Evolutionary conservation across 176 grass and related monocot genomes (phyloP), one percentile per base, ranked within the genome.

Genomic region (Poa pratensis): DNA sequence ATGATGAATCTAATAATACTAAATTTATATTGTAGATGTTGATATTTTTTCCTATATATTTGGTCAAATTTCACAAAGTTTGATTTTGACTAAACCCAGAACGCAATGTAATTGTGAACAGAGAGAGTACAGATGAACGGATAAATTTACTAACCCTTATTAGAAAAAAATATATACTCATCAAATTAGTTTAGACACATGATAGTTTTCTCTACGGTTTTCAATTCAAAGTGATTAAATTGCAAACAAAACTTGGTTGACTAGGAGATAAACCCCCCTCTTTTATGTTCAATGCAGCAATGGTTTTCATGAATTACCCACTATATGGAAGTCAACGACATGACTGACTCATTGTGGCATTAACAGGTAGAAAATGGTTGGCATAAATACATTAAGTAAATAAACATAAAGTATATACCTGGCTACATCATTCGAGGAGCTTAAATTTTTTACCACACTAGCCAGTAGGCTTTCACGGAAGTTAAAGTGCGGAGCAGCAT

Each of bases 401-500:
- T 57, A 49, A 20, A 75, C 42, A 35, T 61, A 60, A 55, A 53
- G 66, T 12, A 17, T 9, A 22, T 19, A 95, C 93, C 96, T 99
- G 82, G 90, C 86, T 78, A 92, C 72, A 94, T 94, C 88, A 82
- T 99, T 94, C 17, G 71, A 85, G 20, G 93, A 99, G 78, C 90
- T 99, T 88, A 99, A 86, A 91, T 99, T 94, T 80, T 86, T 95
- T n/a, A 85, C 79, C 13, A 93, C 85, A 73, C 84, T 90, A 24
- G 83, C 84, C 79, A 99, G 84, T 82, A 96, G 75, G 73, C 59
- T 99, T 81, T 99, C 93, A 76, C 88, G 86, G 74, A 90, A 95
- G 83, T 94, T 99, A 78, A 99, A 99, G 80, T 99, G 96, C 32
- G 96, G 88, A 17, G 88, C 96, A 80, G 82, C 83, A 82, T 94